Base-by-base conservation (phyloP, 1,139 yeast genomes). In the Sugiyamaella paludigena region DNA sequence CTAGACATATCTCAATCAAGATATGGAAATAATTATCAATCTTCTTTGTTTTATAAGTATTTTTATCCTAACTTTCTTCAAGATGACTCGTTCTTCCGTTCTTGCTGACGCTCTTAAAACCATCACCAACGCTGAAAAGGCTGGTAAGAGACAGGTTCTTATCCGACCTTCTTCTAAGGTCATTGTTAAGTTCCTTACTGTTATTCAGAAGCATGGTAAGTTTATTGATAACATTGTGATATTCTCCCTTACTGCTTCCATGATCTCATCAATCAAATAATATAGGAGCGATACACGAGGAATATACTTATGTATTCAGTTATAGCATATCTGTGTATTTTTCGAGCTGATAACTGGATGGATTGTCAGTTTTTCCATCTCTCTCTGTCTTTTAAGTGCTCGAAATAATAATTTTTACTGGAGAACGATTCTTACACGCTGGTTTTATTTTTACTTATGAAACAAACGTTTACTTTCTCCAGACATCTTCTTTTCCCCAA, bases 131-230 rank as follows among this genome's bases (percentile, higher is more conserved):
- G 98, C 98, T 75, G 98, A 92, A 80, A 92, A 91, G 79, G 84
- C 97, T 73, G 98, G 98, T 77, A 92, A 92, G 81, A 87, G 98
- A 79, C 98, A 92, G 81, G 98, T 92, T 65, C 78, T 92, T 74
- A 82, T 92, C 75, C 88, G 98, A 84, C 98, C 98, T 63, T 91
- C 98, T 50, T 92, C 98, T 71, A 92, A 92, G 83, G 98, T 92
- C 66, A 89, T 92, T 76, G 80, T 92, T 81, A 92, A 89, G 79
- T 92, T 91, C 76, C 81, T 92, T 76, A 82, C 88, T 70, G 98
- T 92, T 64, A 91, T 92, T 87, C 98, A 92, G 81, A 88, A 83
- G 80, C 98, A 92, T 75, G 96, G 80, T 77, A 72, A 65, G 83
- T 78, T 55, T 47, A 35, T 24, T 36, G 44, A 34, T 15, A 28